Evolutionary conservation across 441 rosid genomes (phyloP).

Genomic region (Populus hybrid): DNA sequence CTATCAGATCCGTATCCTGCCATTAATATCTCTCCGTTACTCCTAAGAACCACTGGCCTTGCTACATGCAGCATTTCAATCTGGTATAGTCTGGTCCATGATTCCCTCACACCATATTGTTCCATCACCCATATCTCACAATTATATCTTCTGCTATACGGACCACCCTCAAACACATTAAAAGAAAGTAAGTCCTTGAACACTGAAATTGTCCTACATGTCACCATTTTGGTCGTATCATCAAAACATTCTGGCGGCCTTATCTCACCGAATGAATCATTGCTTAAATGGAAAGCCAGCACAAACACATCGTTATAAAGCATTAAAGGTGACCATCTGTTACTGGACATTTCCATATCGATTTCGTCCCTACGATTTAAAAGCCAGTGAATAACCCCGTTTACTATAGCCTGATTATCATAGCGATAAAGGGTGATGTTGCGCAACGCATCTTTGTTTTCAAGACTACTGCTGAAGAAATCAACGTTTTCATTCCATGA

Average conservation of each 20-base stretch:
- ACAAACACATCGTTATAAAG: not conserved
- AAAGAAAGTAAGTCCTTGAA: not conserved
- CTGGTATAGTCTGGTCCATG: not conserved
- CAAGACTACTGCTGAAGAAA: not conserved
- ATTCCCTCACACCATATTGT: not conserved
- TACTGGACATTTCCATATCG: not conserved
- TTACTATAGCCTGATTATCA: not conserved
- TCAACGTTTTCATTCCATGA: not conserved
- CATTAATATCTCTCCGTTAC: not conserved
- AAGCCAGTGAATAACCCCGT: not conserved
- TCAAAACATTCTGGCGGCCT: not conserved
- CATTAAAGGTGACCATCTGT: not conserved
- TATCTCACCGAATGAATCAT: not conserved
- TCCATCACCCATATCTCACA: not conserved
- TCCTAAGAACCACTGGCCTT: not conserved
- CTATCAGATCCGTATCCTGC: not conserved
- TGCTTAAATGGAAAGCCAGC: not conserved
- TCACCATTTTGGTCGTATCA: not conserved
- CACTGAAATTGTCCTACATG: not conserved
- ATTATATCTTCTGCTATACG: too few species aligned
- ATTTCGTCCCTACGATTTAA: not conserved
- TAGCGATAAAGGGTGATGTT: not conserved
- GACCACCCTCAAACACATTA: not conserved
- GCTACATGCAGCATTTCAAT: not conserved
- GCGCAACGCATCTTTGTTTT: not conserved